Evolutionary conservation across 23 red algal species (phyloP), one percentile per base, ranked within the genome.

Genomic region (Gracilariopsis chorda): DNA sequence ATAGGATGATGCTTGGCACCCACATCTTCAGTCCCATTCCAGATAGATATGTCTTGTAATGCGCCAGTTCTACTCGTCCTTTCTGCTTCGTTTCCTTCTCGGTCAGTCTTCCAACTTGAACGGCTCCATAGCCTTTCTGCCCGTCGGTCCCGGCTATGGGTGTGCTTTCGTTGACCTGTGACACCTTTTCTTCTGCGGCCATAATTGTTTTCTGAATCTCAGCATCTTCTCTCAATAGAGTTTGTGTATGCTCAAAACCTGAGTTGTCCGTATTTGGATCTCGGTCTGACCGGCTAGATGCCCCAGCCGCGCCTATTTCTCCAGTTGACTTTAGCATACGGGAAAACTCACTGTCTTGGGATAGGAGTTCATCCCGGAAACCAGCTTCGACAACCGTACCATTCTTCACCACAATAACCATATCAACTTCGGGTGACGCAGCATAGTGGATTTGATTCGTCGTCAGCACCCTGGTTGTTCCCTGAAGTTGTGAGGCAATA

Each of bases 391-490:
- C 56, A 4, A 93, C 64, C 28, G 67, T 58, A 47, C 90, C 95
- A 48, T 74, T 56, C 4, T 83, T 53, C 36, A 97, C 57, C 0
- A 93, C 70, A 20, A 84, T 61, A 30, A 97, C 76, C 11, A 94
- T 72, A 32, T 93, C 91, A 27, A 97, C 95, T 42, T 62, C 72
- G 33, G 90, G 48, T 33, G 91, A 64, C 2, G 70, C 68, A 24
- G 74, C 80, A 34, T 84, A 84, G 76, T 95, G 85, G 11, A 95
- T 72, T 21, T 94, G 90, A 27, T 94, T 97, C 55, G 89, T 97
- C 0, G 91, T 70, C 17, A 97, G 83, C 25, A 97, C 33, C 29
- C 90, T 56, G 10, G 90, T 87, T 39, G 79, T 94, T 20, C 72
- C 69, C 0, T 51, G 47, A 23, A 97, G 20, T 46, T 78, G 57